phyloP scores from a whole-genome alignment of 805 yeast species.

The Candida awuae region DNA sequence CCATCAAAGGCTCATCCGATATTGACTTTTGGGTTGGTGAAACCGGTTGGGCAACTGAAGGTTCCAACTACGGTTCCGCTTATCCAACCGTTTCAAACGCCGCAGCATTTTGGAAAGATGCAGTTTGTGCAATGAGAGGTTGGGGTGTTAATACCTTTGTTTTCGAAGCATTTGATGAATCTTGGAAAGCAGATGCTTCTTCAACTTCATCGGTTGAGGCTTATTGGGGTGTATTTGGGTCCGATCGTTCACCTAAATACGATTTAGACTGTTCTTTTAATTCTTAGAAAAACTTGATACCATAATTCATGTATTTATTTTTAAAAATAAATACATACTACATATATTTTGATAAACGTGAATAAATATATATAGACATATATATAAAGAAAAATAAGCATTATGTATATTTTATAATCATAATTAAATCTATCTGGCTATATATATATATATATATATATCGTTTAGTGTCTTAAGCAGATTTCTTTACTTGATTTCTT shows the following conservation, averaged over 20 bases:
- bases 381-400: no score
- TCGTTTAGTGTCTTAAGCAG: no score
- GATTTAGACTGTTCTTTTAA: constrained; percentile 38
- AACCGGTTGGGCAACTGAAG: constrained; percentile 94
- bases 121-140: constrained; percentile 86
- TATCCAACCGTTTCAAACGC: constrained; percentile 71
- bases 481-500: constrained; percentile 12
- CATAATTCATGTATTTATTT: background rate
- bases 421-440: no score
- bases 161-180: constrained; percentile 93
- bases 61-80: constrained; percentile 61
- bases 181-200: constrained; percentile 92
- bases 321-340: no score
- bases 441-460: no score
- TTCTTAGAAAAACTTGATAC: background rate
- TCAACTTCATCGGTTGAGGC: constrained; percentile 84
- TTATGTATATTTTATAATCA: no score
- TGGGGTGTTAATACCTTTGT: constrained; percentile 93
- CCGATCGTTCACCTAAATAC: constrained; percentile 39
- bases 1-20: constrained; percentile 78
- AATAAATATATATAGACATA: no score
- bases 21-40: constrained; percentile 93
- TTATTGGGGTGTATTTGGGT: constrained; percentile 88
- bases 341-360: no score
- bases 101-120: constrained; percentile 73